phyloP scores from a whole-genome alignment of 2,329 filamentous ascomycete species.

The Akanthomyces uredinophilus region DNA sequence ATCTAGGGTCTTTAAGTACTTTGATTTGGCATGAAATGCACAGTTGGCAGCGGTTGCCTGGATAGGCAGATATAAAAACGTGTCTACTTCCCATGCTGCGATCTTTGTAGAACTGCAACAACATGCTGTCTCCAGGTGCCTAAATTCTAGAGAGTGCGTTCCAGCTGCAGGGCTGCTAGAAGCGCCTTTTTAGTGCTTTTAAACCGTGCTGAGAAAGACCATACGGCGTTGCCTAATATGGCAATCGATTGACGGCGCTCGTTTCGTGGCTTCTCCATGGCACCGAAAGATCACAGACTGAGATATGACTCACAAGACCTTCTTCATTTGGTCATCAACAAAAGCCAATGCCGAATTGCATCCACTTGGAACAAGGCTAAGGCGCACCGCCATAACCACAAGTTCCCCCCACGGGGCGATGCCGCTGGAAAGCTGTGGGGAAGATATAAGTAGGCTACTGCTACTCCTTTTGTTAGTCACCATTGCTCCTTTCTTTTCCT shows the following conservation, averaged over 20 bases:
- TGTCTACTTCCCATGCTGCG: not conserved
- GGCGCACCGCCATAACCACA: not conserved
- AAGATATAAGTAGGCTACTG: not conserved
- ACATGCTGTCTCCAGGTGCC: not conserved
- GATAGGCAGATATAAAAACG: not conserved
- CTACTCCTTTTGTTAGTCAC: not conserved
- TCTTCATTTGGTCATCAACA: not conserved
- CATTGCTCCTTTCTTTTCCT: not conserved
- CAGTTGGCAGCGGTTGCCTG: constrained; percentile 7
- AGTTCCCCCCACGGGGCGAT: not conserved
- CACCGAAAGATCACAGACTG: not conserved
- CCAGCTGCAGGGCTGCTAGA: not conserved
- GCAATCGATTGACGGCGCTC: not conserved
- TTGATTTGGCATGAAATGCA: not conserved
- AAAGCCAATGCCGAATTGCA: too few relatives aligned
- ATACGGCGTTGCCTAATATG: not conserved
- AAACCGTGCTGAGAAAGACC: too few relatives aligned
- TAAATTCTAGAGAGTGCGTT: not conserved
- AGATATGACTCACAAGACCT: not conserved
- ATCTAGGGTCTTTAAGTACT: not conserved
- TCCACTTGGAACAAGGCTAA: not conserved
- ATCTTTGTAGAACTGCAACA: not conserved
- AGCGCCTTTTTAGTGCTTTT: not conserved
- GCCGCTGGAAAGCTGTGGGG: not conserved
- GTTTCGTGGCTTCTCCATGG: not conserved